Evolutionary conservation across 805 yeast species (phyloP), one percentile per base, ranked within the genome.

Genomic region (Yamadazyma philogaea): DNA sequence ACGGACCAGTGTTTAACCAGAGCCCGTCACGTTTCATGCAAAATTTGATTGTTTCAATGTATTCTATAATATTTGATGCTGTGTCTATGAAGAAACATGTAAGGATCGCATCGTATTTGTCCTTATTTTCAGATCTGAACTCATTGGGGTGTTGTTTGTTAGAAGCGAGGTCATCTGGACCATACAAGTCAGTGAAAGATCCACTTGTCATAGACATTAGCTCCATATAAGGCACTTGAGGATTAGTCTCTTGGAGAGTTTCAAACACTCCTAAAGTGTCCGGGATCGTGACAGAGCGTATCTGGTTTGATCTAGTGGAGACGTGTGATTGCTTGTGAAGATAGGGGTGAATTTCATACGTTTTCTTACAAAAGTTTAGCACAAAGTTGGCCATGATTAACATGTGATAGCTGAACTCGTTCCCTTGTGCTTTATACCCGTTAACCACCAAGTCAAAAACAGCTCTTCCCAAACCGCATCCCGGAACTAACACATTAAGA

Each of bases 151-250:
- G 45, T 1, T 57, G 62, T 40, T 70, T 76, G 7, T 52, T 49
- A 2, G 72, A 55, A 8, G 12, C 22, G 28, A 39, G 20, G 47
- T 66, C 70, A 1, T 61, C 55, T 0, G 82, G 80, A 0, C 87
- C 86, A 55, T 81, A 82, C 14, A 83, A 61, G 47, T 83, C 89
- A 3, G 73, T 71, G 55, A 85, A 85, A 0, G 86, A 80, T 0
- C 93, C 93, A 0, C 88, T 80, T 1, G 80, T 74, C 75, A 84
- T 82, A 0, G 86, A 77, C 84, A 85, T 78, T 35, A 78, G 57
- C 6, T 78, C 79, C 11, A 56, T 66, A 27, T 70, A 71, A 0
- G 72, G 70, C 1, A 77, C 66, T 0, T 49, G 41, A 0, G 78
- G 78, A 37, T 69, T 52, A 10, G 59, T 47, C 1, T 40, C 14